Evolutionary conservation across 2,329 filamentous ascomycete genomes (phyloP), one percentile per base, ranked within the genome.

Genomic region (Furcasterigmium sp.): DNA sequence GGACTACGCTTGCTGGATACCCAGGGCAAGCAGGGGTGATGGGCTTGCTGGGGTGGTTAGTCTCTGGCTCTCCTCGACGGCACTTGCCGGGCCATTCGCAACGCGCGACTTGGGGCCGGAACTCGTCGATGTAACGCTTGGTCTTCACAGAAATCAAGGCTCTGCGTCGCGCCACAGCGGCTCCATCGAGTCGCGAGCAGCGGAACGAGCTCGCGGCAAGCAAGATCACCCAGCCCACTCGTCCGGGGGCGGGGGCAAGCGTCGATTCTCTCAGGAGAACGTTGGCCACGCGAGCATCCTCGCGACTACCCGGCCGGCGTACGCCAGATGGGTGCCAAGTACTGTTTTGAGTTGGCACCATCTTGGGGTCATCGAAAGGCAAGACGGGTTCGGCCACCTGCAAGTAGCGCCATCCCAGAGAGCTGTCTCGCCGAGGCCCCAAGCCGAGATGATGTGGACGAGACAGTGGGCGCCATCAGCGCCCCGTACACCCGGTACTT

Each of bases 281-380:
- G 23, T 26, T 26, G 15, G 10, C 32, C 32, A 35, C 32, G 32
- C 32, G 32, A 35, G 32, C 32, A 35, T 17, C 32, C n/a, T 17
- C 32, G n/a, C 32, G 32, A 17, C n/a, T 17, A 17, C n/a, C n/a
- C 32, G 32, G n/a, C 32, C 32, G 32, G 18, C 32, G 11, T 11
- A 35, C 15, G 32, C 32, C 32, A 35, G 6, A 17, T n/a, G 23
- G 23, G 5, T 35, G 32, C 14, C 29, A 35, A 17, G n/a, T n/a
- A n/a, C n/a, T n/a, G n/a, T n/a, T n/a, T 35, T 35, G 32, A 35
- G 32, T 35, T 35, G 32, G 32, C 32, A 35, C 32, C 32, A 35
- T 26, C 32, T 35, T 35, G 32, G 15, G 23, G n/a, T 17, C 32
- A 18, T 35, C 32, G n/a, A 17, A 35, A n/a, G 32, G 11, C n/a